Percentiles rank a stretch among this genome's conserved stretches.
Evolutionary conservation across 2,329 filamentous ascomycete species (phyloP).

Genomic region (Teratosphaeriaceae sp.): DNA sequence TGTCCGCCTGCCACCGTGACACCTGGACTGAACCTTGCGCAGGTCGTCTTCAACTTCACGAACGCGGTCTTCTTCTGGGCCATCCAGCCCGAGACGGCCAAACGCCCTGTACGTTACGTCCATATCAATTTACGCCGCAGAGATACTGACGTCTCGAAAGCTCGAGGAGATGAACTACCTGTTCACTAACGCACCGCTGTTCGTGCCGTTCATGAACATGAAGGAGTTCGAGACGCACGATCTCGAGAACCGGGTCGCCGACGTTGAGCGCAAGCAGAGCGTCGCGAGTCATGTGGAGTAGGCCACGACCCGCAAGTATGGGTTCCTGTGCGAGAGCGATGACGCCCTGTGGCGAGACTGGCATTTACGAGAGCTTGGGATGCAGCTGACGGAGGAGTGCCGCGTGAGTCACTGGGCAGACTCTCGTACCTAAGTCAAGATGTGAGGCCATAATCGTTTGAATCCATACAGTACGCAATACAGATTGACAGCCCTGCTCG

Average conservation of each 20-base stretch:
- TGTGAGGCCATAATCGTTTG: too few relatives aligned
- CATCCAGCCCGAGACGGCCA: slow-evolving; percentile 59
- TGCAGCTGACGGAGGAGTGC: too few relatives aligned
- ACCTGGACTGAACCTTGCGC: slow-evolving; percentile 34
- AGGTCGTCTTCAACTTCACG: slow-evolving; percentile 64
- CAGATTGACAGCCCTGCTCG: too few relatives aligned
- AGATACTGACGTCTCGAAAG: too few relatives aligned
- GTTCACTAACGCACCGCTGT: slow-evolving; percentile 58
- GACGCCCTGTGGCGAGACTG: too few relatives aligned
- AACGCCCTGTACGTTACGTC: slow-evolving; percentile 41
- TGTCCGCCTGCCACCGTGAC: slow-evolving; percentile 5
- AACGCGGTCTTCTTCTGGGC: slow-evolving; percentile 63
- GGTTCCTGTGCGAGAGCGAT: too few relatives aligned
- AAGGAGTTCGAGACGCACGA: slow-evolving; percentile 49
- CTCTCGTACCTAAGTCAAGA: too few relatives aligned
- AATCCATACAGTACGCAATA: too few relatives aligned
- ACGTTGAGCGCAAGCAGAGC: slow-evolving; percentile 49
- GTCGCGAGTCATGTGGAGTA: slow-evolving; percentile 7
- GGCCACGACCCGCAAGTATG: too few relatives aligned
- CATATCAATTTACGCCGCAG: neutral
- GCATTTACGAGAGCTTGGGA: too few relatives aligned
- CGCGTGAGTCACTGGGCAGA: too few relatives aligned
- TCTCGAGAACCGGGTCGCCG: slow-evolving; percentile 52
- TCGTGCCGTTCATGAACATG: slow-evolving; percentile 53
- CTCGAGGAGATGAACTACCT: slow-evolving; percentile 32